Percentiles rank a stretch among this genome's conserved stretches.
These are phyloP conservation scores for Kwoniella europaea DNA, from an alignment of 768 basidiomycete species.

Conservation along the genomic window DNA sequence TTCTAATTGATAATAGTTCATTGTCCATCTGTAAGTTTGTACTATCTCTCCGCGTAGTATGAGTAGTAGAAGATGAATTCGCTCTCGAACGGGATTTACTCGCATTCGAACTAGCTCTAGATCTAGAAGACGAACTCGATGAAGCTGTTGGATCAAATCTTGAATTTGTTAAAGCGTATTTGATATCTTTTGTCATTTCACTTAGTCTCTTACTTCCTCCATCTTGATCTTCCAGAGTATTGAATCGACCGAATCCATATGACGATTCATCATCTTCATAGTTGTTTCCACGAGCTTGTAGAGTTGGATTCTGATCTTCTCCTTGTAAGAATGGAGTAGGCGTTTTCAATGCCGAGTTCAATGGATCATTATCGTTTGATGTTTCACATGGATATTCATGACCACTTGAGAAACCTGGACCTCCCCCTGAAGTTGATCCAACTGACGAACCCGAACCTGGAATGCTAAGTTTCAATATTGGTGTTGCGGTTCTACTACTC, in stretches of 20 bases:
- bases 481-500: slow-evolving; percentile 9
- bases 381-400: slow-evolving; percentile 27
- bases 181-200: slow-evolving; percentile 47
- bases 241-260: slow-evolving; percentile 44
- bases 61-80: slow-evolving; percentile 10
- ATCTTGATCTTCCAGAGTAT: slow-evolving; percentile 25
- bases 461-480: slow-evolving; percentile 35
- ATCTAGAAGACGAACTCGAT: slow-evolving; percentile 19
- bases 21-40: slow-evolving; percentile 4
- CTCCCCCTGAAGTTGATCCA: not conserved
- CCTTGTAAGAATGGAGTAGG: slow-evolving; percentile 24
- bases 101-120: slow-evolving; percentile 26
- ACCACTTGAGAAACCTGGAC: slow-evolving; percentile 21
- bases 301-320: slow-evolving; percentile 49
- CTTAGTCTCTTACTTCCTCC: slow-evolving; percentile 25
- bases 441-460: slow-evolving; percentile 20
- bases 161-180: slow-evolving; percentile 37
- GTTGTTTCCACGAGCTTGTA: slow-evolving; percentile 37
- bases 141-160: slow-evolving; percentile 32
- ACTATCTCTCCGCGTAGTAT: slow-evolving; percentile 17
- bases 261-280: slow-evolving; percentile 43
- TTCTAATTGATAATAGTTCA: slow-evolving; percentile 21
- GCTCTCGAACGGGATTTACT: slow-evolving; percentile 18
- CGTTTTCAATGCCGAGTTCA: slow-evolving; percentile 34
- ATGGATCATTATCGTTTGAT: slow-evolving; percentile 19